Conservation (phyloP, 2,329 filamentous ascomycete genomes). For the Leptodontidium sp. region DNA sequence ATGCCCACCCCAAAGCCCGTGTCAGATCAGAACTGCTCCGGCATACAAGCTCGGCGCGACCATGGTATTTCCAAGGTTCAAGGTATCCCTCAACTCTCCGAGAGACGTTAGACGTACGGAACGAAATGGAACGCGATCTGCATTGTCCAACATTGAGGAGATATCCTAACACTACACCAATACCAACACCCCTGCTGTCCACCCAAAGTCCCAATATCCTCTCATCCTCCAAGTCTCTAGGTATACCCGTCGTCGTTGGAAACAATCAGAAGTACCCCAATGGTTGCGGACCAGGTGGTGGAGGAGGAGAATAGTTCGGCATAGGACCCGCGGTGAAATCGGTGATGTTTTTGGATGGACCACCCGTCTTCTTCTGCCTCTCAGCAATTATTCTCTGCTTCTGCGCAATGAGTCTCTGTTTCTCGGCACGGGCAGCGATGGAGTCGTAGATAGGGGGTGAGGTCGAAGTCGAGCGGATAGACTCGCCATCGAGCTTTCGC, state of each 20-base stretch:
- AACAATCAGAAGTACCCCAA: neutral
- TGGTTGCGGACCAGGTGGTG: conserved; percentile 3
- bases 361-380: conserved; percentile 7
- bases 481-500: conserved; percentile 10
- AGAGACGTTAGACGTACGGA: neutral
- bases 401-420: conserved; percentile 1
- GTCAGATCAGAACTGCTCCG: neutral
- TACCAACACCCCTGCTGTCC: neutral
- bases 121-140: conserved; percentile 4
- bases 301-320: conserved; percentile 1
- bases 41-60: neutral
- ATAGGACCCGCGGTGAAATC: conserved; percentile 6
- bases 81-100: neutral
- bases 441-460: conserved; percentile 1
- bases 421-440: conserved; percentile 5
- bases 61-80: neutral
- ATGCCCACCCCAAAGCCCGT: neutral
- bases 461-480: neutral
- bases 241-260: neutral
- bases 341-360: neutral
- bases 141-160: neutral
- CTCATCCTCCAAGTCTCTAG: neutral
- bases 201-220: neutral
- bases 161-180: neutral
- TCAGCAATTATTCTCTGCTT: conserved; percentile 1